Percentiles rank a stretch among this genome's conserved stretches.
Evolutionary conservation across 352 stramenopile genomes (phyloP).

Genomic region (Phytophthora uliginosa): DNA sequence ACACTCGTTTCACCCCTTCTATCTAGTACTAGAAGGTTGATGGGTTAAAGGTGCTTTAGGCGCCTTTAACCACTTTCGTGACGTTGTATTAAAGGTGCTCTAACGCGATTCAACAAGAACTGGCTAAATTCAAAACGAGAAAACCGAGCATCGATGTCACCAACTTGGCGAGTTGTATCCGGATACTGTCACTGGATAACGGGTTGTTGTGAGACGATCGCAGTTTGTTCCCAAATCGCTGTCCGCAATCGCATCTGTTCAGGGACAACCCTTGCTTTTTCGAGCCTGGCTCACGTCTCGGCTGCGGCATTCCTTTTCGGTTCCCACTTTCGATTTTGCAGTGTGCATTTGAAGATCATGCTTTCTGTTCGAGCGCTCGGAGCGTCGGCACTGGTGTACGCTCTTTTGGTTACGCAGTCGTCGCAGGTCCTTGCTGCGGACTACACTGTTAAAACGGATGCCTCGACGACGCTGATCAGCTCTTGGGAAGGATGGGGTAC

Average conservation of each 20-base stretch:
- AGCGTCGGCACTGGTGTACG: constrained; percentile 9
- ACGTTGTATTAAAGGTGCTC: too few relatives aligned
- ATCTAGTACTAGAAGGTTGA: too few relatives aligned
- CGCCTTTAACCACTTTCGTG: neutral
- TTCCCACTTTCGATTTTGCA: constrained; percentile 10
- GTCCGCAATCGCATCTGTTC: constrained; percentile 30
- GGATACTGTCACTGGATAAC: too few relatives aligned
- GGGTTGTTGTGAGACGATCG: neutral
- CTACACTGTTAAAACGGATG: constrained; percentile 27
- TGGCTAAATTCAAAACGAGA: too few relatives aligned
- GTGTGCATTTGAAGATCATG: constrained; percentile 8
- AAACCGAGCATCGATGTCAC: too few relatives aligned
- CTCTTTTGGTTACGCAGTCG: constrained; percentile 9
- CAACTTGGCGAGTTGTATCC: neutral
- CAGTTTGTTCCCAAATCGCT: constrained; percentile 12
- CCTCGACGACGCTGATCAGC: constrained; percentile 25
- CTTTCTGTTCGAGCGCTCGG: constrained; percentile 18
- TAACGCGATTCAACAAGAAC: too few relatives aligned
- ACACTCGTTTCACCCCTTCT: too few relatives aligned
- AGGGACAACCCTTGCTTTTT: constrained; percentile 17
- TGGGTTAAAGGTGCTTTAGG: too few relatives aligned
- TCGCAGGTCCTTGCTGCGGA: constrained; percentile 13
- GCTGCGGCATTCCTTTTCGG: constrained; percentile 17
- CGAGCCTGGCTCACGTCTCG: constrained; percentile 32
- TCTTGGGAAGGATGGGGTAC: constrained; percentile 65